A percentile compares a stretch with the other conserved stretches of the same genome.
phyloP scores from a whole-genome alignment of 2,329 filamentous ascomycete species.

The Tolypocladium pustulatum region DNA sequence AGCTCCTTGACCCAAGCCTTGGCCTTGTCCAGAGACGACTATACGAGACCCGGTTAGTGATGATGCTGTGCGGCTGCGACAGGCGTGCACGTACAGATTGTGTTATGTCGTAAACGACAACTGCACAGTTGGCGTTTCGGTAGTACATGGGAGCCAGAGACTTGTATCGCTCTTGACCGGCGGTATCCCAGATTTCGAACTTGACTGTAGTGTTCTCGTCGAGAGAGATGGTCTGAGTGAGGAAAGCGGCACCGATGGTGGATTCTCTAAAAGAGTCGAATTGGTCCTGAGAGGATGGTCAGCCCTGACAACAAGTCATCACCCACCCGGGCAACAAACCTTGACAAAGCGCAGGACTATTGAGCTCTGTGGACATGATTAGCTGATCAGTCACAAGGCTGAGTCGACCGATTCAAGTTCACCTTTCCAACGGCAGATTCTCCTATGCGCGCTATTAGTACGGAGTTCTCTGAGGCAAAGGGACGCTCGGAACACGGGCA shows the following conservation, averaged over 20 bases:
- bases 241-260: conserved; percentile 94
- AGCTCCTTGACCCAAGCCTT: conserved; percentile 99
- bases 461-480: not conserved
- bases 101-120: conserved; percentile 98
- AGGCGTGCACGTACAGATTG: conserved; percentile 64
- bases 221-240: conserved; percentile 97
- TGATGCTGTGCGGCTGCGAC: not conserved
- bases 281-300: conserved; percentile 61
- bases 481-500: not conserved
- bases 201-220: conserved; percentile 98
- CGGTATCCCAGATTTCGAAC: conserved; percentile 99
- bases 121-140: conserved; percentile 96
- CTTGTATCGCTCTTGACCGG: conserved; percentile 97
- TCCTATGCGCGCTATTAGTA: conserved; percentile 40
- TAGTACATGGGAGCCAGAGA: conserved; percentile 99
- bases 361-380: conserved; percentile 57
- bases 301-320: conserved; percentile 1
- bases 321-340: conserved; percentile 34
- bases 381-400: not conserved
- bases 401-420: conserved; percentile 9
- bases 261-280: conserved; percentile 97
- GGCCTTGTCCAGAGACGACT: conserved; percentile 97
- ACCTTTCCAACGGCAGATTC: conserved; percentile 99
- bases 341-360: conserved; percentile 98
- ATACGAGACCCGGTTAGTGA: conserved; percentile 7